Evolutionary conservation across 345 rosid genomes (phyloP).

Genomic region (Eutrema yunnanense): DNA sequence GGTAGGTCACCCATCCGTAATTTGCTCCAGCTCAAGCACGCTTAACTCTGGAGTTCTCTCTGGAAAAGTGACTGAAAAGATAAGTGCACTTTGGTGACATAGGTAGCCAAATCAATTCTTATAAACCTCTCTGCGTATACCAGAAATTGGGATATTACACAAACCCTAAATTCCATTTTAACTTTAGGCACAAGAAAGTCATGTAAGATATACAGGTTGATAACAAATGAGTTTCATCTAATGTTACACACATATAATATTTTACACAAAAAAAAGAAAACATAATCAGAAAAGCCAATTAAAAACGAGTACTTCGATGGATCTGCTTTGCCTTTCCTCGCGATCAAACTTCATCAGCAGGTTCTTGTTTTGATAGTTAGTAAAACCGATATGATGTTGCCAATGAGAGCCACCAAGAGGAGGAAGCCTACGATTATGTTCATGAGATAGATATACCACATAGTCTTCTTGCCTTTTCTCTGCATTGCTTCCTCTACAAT

Average conservation of each 20-base stretch:
- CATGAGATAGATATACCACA: neutral
- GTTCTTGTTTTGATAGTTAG: neutral
- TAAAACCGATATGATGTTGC: neutral
- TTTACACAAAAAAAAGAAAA: neutral
- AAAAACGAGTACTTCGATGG: neutral
- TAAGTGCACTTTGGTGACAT: too few relatives aligned
- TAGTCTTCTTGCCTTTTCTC: neutral
- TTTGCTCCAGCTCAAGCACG: too few relatives aligned
- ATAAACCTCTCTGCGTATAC: too few relatives aligned
- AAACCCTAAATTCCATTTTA: neutral
- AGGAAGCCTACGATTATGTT: constrained; percentile 8
- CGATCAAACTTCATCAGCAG: neutral
- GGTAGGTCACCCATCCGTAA: too few relatives aligned
- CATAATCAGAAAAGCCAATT: neutral
- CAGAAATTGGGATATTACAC: too few relatives aligned
- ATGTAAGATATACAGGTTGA: neutral
- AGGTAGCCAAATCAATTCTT: too few relatives aligned
- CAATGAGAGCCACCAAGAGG: constrained; percentile 9
- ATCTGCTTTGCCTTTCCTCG: neutral
- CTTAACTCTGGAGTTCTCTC: too few relatives aligned
- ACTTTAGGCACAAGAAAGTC: neutral
- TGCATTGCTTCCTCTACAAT: neutral
- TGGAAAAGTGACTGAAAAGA: too few relatives aligned
- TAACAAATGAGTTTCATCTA: neutral
- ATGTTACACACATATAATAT: neutral